Evolutionary conservation across 2,329 filamentous ascomycete species (phyloP), one percentile per base, ranked within the genome.

Genomic region (Exophiala oligosperma): DNA sequence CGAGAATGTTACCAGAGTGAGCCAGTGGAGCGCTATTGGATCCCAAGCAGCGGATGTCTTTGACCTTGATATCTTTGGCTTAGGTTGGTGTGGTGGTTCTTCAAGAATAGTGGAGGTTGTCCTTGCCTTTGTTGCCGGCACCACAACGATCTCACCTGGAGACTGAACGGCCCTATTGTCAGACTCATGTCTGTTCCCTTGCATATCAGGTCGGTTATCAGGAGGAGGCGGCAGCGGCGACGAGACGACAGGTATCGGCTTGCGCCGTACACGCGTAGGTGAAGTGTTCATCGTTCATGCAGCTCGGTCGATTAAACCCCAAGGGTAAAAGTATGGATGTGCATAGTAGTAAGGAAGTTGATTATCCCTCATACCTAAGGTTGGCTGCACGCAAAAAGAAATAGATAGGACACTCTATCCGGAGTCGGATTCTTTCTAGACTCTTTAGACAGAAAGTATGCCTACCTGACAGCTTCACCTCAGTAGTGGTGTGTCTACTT

Each of bases 261-360:
- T 43, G n/a, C 40, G 40, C 21, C 40, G 40, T 9, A 43, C 40
- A n/a, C 4, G 4, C 40, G 40, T 43, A 23, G 40, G 21, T 5
- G 40, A n/a, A 4, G 40, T 43, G 21, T 23, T 43, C 40, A 43
- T 43, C 40, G 40, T 43, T 43, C 4, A n/a, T n/a, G 40, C 21
- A 23, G 40, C 21, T 43, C 40, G 14, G n/a, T 9, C 21, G 14
- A 23, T 43, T 9, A 23, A 43, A 43, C 4, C 4, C 9, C 4
- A 5, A n/a, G 40, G 72, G 78, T 43, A 4, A 43, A 69, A 28
- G 26, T 7, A 28, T 7, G 26, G 26, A 4, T 7, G 4, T 4
- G 4, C 26, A 2, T 28, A 28, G 4, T 7, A 28, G 26, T 4
- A 28, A 28, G 7, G 26, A 28, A 28, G 26, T 28, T 7, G 26